Conservation (phyloP, 495 filamentous ascomycete species). For the Xanthoparmelia taractica region DNA sequence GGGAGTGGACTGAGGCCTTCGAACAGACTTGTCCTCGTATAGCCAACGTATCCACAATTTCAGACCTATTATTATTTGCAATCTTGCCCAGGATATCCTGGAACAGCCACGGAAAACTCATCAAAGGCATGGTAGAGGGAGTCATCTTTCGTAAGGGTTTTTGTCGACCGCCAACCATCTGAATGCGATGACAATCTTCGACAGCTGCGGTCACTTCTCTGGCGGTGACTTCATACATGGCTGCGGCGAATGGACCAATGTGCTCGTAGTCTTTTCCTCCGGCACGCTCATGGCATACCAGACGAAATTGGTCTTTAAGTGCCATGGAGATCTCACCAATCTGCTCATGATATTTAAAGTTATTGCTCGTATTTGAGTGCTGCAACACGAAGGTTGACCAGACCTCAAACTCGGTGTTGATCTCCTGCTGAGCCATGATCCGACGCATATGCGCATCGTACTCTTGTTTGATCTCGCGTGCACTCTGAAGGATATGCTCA, state of each 20-base stretch:
- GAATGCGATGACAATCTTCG: conserved; percentile 33
- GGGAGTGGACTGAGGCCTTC: background rate
- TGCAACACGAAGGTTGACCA: conserved; percentile 76
- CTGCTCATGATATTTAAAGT: conserved; percentile 83
- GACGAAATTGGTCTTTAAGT: conserved; percentile 60
- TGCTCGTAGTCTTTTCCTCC: conserved; percentile 50
- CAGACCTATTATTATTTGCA: conserved; percentile 37
- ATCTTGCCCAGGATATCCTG: conserved; percentile 63
- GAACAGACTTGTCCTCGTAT: background rate
- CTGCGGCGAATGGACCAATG: conserved; percentile 66
- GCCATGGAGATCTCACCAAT: conserved; percentile 56
- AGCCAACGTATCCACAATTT: background rate
- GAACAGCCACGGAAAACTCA: conserved; percentile 94
- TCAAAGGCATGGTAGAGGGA: conserved; percentile 59
- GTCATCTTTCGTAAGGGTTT: conserved; percentile 32
- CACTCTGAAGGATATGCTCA: conserved; percentile 47
- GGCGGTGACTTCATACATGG: conserved; percentile 79
- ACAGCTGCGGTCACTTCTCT: conserved; percentile 56
- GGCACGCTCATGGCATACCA: conserved; percentile 53
- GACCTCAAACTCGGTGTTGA: conserved; percentile 84
- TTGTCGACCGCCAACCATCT: conserved; percentile 33
- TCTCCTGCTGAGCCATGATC: conserved; percentile 79
- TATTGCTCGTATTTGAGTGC: conserved; percentile 54
- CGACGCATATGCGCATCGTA: conserved; percentile 73
- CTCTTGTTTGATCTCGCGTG: conserved; percentile 57